These are phyloP conservation scores for Astrothelium subdiscretum DNA, from an alignment of 495 filamentous ascomycete genomes.

Conservation along the genomic window DNA sequence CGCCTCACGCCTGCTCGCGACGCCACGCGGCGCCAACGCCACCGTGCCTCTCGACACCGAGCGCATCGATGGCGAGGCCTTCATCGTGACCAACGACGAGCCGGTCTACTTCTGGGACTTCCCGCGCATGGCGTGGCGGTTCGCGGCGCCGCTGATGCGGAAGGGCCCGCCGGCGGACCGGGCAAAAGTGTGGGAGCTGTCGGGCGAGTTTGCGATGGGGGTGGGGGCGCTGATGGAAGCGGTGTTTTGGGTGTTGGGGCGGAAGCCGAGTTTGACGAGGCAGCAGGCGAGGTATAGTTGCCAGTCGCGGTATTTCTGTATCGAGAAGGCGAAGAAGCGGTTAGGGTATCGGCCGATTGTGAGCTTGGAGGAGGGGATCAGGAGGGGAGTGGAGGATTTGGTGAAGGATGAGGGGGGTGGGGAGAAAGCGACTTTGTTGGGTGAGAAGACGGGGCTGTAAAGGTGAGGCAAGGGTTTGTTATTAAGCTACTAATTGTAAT, in stretches of 20 bases:
- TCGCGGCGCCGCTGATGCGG: slow-evolving; percentile 7
- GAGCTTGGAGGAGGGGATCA: slow-evolving; percentile 62
- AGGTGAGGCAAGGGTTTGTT: background rate
- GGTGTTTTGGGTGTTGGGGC: slow-evolving; percentile 52
- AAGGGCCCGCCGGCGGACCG: slow-evolving; percentile 23
- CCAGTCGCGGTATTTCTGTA: slow-evolving; percentile 79
- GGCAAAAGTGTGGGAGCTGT: slow-evolving; percentile 53
- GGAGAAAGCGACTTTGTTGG: background rate
- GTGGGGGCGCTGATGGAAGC: slow-evolving; percentile 62
- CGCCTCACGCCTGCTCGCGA: slow-evolving; percentile 57
- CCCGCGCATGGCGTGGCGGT: slow-evolving; percentile 61
- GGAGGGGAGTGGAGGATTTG: slow-evolving; percentile 54
- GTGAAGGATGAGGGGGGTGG: slow-evolving; percentile 37
- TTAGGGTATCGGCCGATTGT: slow-evolving; percentile 67
- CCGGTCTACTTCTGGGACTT: slow-evolving; percentile 98
- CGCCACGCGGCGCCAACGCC: slow-evolving; percentile 31
- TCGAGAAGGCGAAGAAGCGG: slow-evolving; percentile 68
- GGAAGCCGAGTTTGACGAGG: slow-evolving; percentile 63
- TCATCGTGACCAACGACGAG: slow-evolving; percentile 87
- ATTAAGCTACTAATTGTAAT: background rate
- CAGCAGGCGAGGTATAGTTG: slow-evolving; percentile 62
- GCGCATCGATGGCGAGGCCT: slow-evolving; percentile 82
- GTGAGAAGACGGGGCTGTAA: slow-evolving; percentile 37
- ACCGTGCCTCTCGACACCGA: slow-evolving; percentile 34
- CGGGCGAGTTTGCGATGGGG: slow-evolving; percentile 47